These are phyloP conservation scores for Fusarium agapanthi DNA, from an alignment of 2,329 filamentous ascomycete species.

Conservation along the genomic window DNA sequence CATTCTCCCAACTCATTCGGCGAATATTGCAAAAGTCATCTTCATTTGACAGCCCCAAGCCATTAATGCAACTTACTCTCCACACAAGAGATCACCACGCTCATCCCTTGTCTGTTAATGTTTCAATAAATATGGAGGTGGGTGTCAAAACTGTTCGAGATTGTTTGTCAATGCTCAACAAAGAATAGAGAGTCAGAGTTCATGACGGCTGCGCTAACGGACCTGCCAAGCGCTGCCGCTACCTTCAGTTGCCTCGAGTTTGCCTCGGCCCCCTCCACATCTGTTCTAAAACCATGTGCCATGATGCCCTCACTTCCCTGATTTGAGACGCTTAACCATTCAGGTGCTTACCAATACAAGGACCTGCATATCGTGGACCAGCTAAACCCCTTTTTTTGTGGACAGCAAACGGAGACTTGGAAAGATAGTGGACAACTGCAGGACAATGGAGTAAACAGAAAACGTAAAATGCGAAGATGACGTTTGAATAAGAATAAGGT, in stretches of 20 bases:
- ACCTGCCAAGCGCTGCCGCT: background rate
- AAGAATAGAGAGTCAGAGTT: background rate
- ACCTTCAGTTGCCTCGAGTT: background rate
- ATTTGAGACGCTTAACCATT: background rate
- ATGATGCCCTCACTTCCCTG: slow-evolving; percentile 17
- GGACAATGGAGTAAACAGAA: background rate
- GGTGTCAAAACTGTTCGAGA: background rate
- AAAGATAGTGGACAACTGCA: slow-evolving; percentile 2
- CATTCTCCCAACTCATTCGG: background rate
- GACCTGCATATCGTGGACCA: slow-evolving; percentile 2
- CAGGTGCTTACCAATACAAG: slow-evolving; percentile 24
- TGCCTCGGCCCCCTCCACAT: background rate
- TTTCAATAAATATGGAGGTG: background rate
- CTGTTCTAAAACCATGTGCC: background rate
- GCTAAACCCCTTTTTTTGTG: slow-evolving; percentile 12
- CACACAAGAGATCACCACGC: background rate
- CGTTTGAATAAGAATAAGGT: background rate
- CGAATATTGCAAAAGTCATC: background rate
- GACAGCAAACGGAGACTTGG: background rate
- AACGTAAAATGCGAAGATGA: background rate
- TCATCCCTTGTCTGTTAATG: background rate
- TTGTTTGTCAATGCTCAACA: background rate
- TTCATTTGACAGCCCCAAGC: background rate
- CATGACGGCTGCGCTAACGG: background rate
- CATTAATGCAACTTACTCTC: background rate